Conservation (phyloP, 208 protist genomes). For the Leishmania guyanensis region DNA sequence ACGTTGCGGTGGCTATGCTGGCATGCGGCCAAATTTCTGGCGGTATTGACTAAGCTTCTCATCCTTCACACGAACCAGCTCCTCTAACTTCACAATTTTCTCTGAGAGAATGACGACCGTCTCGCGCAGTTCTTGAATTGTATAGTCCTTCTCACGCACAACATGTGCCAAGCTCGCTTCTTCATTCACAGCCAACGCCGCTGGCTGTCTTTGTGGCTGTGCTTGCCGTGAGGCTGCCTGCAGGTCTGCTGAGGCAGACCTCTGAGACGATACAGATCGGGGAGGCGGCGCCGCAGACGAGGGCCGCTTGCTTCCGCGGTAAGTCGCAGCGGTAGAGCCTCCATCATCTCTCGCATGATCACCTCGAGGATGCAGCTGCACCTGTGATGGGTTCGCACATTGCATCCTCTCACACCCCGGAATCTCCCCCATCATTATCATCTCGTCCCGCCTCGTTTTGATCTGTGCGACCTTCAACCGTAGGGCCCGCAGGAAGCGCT, state of each 20-base stretch:
- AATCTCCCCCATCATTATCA: conserved; percentile 17
- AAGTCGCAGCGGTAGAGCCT: not conserved
- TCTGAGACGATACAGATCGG: not conserved
- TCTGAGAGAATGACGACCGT: conserved; percentile 89
- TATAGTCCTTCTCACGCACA: conserved; percentile 90
- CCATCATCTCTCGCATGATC: not conserved
- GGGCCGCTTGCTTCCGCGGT: not conserved
- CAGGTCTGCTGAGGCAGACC: not conserved
- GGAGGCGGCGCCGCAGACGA: not conserved
- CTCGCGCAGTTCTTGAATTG: conserved; percentile 90
- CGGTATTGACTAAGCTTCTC: conserved; percentile 90
- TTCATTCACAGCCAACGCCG: conserved; percentile 3
- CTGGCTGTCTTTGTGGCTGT: conserved; percentile 13
- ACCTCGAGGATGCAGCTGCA: not conserved
- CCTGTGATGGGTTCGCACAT: conserved; percentile 3
- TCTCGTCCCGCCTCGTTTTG: conserved; percentile 47
- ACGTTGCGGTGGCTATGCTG: conserved; percentile 2
- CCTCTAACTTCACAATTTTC: conserved; percentile 96
- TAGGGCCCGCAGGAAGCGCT: conserved; percentile 93
- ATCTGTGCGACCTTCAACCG: conserved; percentile 90
- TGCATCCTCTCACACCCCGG: conserved; percentile 14
- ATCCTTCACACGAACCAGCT: conserved; percentile 96
- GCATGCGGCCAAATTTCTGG: conserved; percentile 57
- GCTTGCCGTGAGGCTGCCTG: conserved; percentile 6
- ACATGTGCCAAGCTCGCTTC: conserved; percentile 45